These are phyloP conservation scores for Suhomyces sp. DNA, from an alignment of 805 yeast species.

Conservation along the genomic window DNA sequence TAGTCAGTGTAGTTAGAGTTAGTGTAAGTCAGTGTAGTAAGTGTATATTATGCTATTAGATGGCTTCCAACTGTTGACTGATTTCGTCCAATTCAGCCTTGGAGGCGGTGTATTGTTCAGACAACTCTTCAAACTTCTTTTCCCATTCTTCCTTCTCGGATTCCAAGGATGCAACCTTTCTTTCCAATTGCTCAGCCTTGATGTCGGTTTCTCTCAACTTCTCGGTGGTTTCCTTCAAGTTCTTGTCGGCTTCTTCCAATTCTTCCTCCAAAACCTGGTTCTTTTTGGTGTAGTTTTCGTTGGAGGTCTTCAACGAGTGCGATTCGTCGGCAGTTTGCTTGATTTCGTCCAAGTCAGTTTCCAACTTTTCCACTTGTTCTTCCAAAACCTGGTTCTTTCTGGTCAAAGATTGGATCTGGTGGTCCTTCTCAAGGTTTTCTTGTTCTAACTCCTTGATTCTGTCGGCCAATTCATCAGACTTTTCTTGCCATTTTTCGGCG, in stretches of 20 bases:
- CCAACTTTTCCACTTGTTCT: constrained; percentile 75
- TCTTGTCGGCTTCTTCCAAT: constrained; percentile 84
- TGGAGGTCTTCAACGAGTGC: constrained; percentile 79
- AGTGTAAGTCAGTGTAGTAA: too few species aligned
- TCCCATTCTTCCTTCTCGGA: constrained; percentile 90
- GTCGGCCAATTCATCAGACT: constrained; percentile 80
- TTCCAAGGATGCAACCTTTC: constrained; percentile 89
- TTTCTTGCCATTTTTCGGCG: constrained; percentile 96
- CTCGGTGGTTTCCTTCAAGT: constrained; percentile 88
- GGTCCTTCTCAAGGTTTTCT: constrained; percentile 87
- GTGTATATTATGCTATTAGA: constrained; percentile 24
- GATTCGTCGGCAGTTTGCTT: constrained; percentile 90
- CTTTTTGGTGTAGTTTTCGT: constrained; percentile 89
- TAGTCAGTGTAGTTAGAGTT: too few species aligned
- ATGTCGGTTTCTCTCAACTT: constrained; percentile 93
- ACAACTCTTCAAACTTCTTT: constrained; percentile 83
- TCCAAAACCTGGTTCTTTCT: constrained; percentile 90
- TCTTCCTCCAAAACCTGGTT: constrained; percentile 85
- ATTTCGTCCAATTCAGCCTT: constrained; percentile 95
- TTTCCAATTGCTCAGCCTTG: constrained; percentile 93
- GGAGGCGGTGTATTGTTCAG: constrained; percentile 76
- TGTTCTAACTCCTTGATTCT: constrained; percentile 89
- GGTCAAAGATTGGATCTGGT: constrained; percentile 87
- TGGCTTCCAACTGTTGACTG: constrained; percentile 88
- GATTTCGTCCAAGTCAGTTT: constrained; percentile 66